Base-by-base conservation (phyloP, 495 filamentous ascomycete species). In the Filosporella fistucella region DNA sequence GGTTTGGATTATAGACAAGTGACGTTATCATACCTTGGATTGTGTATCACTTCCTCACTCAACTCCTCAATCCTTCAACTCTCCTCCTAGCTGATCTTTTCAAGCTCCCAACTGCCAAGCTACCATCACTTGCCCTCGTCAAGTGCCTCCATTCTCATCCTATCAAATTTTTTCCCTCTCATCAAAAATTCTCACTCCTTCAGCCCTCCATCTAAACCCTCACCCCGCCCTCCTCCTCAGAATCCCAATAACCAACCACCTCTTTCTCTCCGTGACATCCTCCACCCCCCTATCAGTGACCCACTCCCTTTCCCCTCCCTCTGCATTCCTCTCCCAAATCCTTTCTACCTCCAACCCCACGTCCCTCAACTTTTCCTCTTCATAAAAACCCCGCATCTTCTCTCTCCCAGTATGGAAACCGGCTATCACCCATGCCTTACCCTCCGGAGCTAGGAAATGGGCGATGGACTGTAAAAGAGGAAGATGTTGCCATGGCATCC, bases 391-490 rank as follows among this genome's bases (percentile, higher is more conserved):
- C 1, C 71, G 72, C 62, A 95, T 72, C 57, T 84, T 85, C 8
- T 65, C 70, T 35, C 90, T 68, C 0, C 89, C 89, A 0, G 91
- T 95, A 64, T 96, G 91, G 54, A 95, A 91, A 0, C 86, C 87
- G 0, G 81, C 84, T 16, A 90, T 70, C 8, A 85, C 76, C 71
- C 82, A 85, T 8, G 85, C 74, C 26, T 37, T 54, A 3, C 54
- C 58, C 1, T 45, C 34, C n/a, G 20, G 43, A 2, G 69, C 72
- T 28, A 95, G 72, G 63, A 95, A 93, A 66, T 82, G 82, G 11
- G 68, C 63, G 61, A 95, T 81, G 8, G 85, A 89, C 17, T 63
- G 65, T 32, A 68, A 72, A 12, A 96, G 76, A 58, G 86, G 86
- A 21, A 65, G 69, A 59, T 95, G 90, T 68, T 93, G 79, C 59